Conservation (phyloP, 768 basidiomycete genomes). For the Suillus occidentalis region DNA sequence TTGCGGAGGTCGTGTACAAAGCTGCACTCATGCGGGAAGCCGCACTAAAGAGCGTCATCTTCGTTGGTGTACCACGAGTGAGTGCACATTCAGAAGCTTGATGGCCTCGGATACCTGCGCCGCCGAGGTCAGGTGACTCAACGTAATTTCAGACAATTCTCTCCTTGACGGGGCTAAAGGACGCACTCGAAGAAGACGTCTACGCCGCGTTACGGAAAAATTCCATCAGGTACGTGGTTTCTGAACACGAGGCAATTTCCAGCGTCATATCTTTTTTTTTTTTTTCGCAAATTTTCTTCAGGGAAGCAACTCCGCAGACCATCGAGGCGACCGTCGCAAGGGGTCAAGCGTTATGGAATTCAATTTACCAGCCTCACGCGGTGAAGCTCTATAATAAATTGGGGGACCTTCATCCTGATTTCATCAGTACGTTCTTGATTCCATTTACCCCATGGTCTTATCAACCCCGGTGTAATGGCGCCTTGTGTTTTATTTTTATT, state of each 20-base stretch:
- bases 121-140: conserved; percentile 10
- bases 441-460: conserved; percentile 35
- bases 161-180: conserved; percentile 72
- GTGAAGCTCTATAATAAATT: conserved; percentile 89
- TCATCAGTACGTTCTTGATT: conserved; percentile 71
- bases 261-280: conserved; percentile 15
- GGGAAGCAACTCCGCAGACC: conserved; percentile 59
- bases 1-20: conserved; percentile 62
- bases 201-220: conserved; percentile 65
- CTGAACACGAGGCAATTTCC: conserved; percentile 10
- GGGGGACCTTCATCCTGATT: conserved; percentile 87
- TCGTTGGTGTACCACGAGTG: conserved; percentile 84
- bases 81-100: conserved; percentile 26
- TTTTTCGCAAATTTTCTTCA: conserved; percentile 26
- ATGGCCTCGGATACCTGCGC: conserved; percentile 3
- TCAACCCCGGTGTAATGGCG: conserved; percentile 32
- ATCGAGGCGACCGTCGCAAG: conserved; percentile 68
- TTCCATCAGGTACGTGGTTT: conserved; percentile 58
- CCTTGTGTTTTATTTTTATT: conserved; percentile 32
- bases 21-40: conserved; percentile 89
- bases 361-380: conserved; percentile 87
- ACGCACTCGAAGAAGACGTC: conserved; percentile 81
- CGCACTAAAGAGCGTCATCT: conserved; percentile 85
- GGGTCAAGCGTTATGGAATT: conserved; percentile 76
- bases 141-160: conserved; percentile 65